Evolutionary conservation across 306 rosid species (phyloP).

Genomic region (Vicia villosa): DNA sequence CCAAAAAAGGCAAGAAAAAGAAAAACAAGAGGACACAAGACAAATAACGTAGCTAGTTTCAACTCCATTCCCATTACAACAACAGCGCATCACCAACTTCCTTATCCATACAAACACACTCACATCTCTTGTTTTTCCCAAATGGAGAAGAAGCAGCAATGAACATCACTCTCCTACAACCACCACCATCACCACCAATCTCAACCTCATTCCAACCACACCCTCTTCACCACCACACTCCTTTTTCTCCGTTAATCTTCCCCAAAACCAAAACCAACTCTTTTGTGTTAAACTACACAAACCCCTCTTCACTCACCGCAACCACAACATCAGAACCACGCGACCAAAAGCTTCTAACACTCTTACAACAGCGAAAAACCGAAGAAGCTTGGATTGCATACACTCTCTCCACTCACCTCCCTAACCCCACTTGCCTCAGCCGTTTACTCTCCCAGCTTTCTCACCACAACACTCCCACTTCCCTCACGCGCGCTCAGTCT

Average conservation of each 20-base stretch:
- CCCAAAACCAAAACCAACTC: slow-evolving; percentile 30
- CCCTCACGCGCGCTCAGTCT: slow-evolving; percentile 88
- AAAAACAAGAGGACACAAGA: slow-evolving; percentile 49
- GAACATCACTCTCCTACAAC: slow-evolving; percentile 48
- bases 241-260: slow-evolving; percentile 38
- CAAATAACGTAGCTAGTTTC: slow-evolving; percentile 49
- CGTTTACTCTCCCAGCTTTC: slow-evolving; percentile 80
- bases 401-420: slow-evolving; percentile 56
- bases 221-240: slow-evolving; percentile 33
- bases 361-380: slow-evolving; percentile 77
- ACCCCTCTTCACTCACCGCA: slow-evolving; percentile 45
- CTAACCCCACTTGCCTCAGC: slow-evolving; percentile 81
- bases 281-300: slow-evolving; percentile 39
- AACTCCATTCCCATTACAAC: slow-evolving; percentile 38
- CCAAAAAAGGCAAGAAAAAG: not conserved
- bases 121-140: not conserved
- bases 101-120: slow-evolving; percentile 28
- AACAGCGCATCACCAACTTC: not conserved
- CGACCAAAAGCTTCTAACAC: slow-evolving; percentile 64
- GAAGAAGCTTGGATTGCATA: slow-evolving; percentile 84
- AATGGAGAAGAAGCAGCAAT: slow-evolving; percentile 63
- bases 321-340: slow-evolving; percentile 26
- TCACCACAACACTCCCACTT: slow-evolving; percentile 51
- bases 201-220: slow-evolving; percentile 26
- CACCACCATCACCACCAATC: slow-evolving; percentile 20